phyloP scores from a whole-genome alignment of 2,329 filamentous ascomycete genomes.

The Exserohilum rostratum region DNA sequence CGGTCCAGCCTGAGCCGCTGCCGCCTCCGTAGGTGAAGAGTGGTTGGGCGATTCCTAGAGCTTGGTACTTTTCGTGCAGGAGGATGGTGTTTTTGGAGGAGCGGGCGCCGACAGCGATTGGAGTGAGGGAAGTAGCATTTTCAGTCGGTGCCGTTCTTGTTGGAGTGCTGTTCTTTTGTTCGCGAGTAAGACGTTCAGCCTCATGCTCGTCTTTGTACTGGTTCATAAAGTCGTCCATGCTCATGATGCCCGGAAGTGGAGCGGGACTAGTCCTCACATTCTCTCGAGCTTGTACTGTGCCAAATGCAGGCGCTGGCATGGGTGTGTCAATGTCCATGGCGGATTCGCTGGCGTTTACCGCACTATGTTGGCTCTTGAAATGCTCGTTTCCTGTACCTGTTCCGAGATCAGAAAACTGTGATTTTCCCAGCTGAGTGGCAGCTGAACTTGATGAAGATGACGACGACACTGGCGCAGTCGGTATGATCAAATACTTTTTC shows the following conservation, averaged over 20 bases:
- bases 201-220: conserved; percentile 11
- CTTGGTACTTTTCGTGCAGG: conserved; percentile 36
- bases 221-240: conserved; percentile 29
- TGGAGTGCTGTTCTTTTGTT: conserved; percentile 5
- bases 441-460: conserved; percentile 8
- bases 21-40: conserved; percentile 24
- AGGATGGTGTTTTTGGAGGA: conserved; percentile 27
- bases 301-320: neutral
- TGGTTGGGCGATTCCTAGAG: conserved; percentile 29
- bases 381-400: neutral
- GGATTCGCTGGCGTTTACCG: neutral
- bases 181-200: conserved; percentile 12
- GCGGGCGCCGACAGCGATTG: conserved; percentile 29
- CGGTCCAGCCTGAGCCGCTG: conserved; percentile 25
- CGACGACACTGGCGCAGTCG: conserved; percentile 25
- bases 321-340: conserved; percentile 20
- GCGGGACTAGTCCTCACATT: neutral
- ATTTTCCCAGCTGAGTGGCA: neutral
- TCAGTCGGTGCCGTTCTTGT: conserved; percentile 15
- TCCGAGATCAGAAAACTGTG: neutral
- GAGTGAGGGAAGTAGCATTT: conserved; percentile 6
- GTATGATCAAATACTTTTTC: conserved; percentile 26
- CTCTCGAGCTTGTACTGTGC: neutral
- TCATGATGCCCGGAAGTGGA: conserved; percentile 15
- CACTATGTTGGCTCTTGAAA: neutral